Evolutionary conservation across 2,329 filamentous ascomycete species (phyloP).

Genomic region (Penicillium sp.): DNA sequence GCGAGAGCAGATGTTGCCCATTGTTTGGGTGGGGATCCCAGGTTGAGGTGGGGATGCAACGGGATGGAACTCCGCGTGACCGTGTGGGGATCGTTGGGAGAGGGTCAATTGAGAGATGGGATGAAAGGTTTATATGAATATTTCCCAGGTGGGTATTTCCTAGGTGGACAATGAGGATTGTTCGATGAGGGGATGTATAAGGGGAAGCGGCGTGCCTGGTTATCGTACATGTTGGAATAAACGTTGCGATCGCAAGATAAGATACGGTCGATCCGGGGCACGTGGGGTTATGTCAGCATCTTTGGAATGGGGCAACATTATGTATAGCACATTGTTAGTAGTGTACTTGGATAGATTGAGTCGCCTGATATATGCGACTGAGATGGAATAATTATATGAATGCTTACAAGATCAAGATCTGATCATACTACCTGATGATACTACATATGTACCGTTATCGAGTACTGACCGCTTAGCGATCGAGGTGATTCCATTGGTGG

Average conservation of each 20-base stretch:
- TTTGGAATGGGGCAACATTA: neutral
- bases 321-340: neutral
- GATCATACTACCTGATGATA: no score
- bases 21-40: conserved; percentile 41
- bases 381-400: neutral
- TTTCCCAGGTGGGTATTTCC: no score
- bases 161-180: neutral
- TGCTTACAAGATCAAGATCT: no score
- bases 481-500: conserved; percentile 11
- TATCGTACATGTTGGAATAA: conserved; percentile 1
- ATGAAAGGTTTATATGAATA: neutral
- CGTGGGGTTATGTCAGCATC: conserved; percentile 7
- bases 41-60: neutral
- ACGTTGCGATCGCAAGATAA: conserved; percentile 5
- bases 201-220: neutral
- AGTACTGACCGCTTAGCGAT: conserved; percentile 14
- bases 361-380: conserved; percentile 1
- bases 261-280: conserved; percentile 6
- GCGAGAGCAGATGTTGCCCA: conserved; percentile 87
- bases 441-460: no score
- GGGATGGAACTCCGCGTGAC: neutral
- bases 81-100: no score
- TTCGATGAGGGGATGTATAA: neutral
- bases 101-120: neutral
- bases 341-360: neutral